Evolutionary conservation across 208 protist species (phyloP).

Genomic region (Trypanosoma conorhini): DNA sequence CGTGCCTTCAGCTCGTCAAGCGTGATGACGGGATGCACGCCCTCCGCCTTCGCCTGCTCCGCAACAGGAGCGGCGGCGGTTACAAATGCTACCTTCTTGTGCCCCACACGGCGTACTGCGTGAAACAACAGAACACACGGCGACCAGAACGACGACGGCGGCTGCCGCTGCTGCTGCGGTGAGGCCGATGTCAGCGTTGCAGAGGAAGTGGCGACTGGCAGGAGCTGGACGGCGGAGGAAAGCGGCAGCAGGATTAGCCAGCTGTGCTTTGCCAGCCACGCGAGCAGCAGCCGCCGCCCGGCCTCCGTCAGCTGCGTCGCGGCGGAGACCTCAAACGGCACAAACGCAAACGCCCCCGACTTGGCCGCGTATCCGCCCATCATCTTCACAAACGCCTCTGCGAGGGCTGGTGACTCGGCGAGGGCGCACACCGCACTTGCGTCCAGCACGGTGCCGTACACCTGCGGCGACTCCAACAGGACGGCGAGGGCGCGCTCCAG

Average conservation of each 20-base stretch:
- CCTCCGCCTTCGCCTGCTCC: constrained; percentile 31
- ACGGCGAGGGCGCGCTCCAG: constrained; percentile 17
- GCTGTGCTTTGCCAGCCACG: constrained; percentile 38
- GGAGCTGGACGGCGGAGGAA: constrained; percentile 58
- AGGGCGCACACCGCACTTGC: constrained; percentile 41
- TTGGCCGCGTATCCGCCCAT: constrained; percentile 71
- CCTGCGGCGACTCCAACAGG: constrained; percentile 26
- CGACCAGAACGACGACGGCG: not conserved
- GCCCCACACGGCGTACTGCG: constrained; percentile 31
- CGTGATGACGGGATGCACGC: constrained; percentile 54
- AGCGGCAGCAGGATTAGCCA: constrained; percentile 70
- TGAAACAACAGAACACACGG: constrained; percentile 45
- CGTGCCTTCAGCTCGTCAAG: constrained; percentile 33
- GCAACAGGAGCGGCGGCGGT: constrained; percentile 37
- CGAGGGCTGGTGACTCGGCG: constrained; percentile 26
- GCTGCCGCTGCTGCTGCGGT: not conserved
- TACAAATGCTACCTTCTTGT: constrained; percentile 62
- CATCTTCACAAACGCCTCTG: constrained; percentile 73
- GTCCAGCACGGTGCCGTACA: constrained; percentile 73
- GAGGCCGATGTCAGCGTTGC: not conserved
- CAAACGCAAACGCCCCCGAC: constrained; percentile 49
- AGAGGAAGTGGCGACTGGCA: constrained; percentile 6
- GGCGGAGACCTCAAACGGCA: constrained; percentile 52
- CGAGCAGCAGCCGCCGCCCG: constrained; percentile 32
- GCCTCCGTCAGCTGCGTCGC: constrained; percentile 18